Evolutionary conservation across 208 protist species (phyloP), one percentile per base, ranked within the genome.

Genomic region (Crithidia bombi): DNA sequence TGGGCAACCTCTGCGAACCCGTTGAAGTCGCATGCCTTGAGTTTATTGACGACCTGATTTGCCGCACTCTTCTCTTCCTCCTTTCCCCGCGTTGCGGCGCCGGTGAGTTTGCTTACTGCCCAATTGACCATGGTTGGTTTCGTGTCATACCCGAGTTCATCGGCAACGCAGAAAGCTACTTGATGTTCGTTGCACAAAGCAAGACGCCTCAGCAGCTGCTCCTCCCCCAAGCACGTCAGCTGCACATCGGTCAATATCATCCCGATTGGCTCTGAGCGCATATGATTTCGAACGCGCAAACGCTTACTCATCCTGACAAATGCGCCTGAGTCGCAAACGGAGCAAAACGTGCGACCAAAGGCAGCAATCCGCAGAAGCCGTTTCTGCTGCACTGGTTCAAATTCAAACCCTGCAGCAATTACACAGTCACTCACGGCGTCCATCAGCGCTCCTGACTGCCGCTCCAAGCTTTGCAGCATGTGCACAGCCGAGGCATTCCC

Each of bases 281-380:
- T 66, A 33, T 86, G 84, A 81, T 99, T 99, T 21, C 98, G 73
- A 14, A 97, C 93, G 35, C 97, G 83, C 5, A 99, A 51, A 9
- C 73, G 73, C 51, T 85, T 69, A 54, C 85, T 78, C 57, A 89
- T 96, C 30, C 74, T 71, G 12, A 98, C 85, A 68, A 99, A 98
- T 36, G 68, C 56, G 26, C 87, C 61, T 1, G 93, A 79, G 47
- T 96, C 83, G 71, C 91, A 98, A 14, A 77, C 58, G 1, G 95
- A 75, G 38, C 85, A 85, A 77, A 98, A 98, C 47, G 89, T 95
- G 72, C 97, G 97, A 32, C 98, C 98, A 75, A 98, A 98, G 5
- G 82, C 76, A 23, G 98, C 96, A 7, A 98, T 94, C 55, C 92
- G 85, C 19, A 98, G 72, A 25, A 98, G 71, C 4, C 86, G 67